Conservation (phyloP, 441 rosid species). For the Breynia disticha region DNA sequence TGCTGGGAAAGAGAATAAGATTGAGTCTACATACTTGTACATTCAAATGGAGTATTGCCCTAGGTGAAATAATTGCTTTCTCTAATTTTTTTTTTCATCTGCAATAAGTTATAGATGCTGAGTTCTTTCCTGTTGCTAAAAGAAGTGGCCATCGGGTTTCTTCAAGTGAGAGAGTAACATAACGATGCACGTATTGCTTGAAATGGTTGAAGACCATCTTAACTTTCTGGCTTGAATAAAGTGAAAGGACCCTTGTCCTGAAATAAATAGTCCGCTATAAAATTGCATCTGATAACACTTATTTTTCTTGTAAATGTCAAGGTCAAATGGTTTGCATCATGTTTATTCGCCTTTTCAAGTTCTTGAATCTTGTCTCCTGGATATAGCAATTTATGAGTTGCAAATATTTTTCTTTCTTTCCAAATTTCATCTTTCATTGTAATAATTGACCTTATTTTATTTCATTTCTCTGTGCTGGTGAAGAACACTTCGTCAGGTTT, state of each 20-base stretch:
- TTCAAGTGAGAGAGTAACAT: background rate
- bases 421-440: background rate
- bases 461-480: constrained; percentile 13
- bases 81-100: background rate
- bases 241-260: background rate
- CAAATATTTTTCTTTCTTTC: background rate
- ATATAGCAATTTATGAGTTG: background rate
- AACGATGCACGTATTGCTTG: too few species aligned
- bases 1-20: constrained; percentile 56
- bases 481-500: constrained; percentile 85
- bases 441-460: constrained; percentile 6
- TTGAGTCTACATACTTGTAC: constrained; percentile 79
- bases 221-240: too few species aligned
- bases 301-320: background rate
- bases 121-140: too few species aligned
- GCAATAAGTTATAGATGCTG: background rate
- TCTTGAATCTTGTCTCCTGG: background rate
- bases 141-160: too few species aligned
- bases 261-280: too few species aligned
- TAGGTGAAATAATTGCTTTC: constrained; percentile 37
- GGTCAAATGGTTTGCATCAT: background rate
- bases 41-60: constrained; percentile 99
- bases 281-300: too few species aligned
- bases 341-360: background rate
- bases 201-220: too few species aligned